A percentile compares a stretch with the other conserved stretches of the same genome.
These are phyloP conservation scores for Mariannaea sp. DNA, from an alignment of 2,329 filamentous ascomycete genomes.

Conservation along the genomic window DNA sequence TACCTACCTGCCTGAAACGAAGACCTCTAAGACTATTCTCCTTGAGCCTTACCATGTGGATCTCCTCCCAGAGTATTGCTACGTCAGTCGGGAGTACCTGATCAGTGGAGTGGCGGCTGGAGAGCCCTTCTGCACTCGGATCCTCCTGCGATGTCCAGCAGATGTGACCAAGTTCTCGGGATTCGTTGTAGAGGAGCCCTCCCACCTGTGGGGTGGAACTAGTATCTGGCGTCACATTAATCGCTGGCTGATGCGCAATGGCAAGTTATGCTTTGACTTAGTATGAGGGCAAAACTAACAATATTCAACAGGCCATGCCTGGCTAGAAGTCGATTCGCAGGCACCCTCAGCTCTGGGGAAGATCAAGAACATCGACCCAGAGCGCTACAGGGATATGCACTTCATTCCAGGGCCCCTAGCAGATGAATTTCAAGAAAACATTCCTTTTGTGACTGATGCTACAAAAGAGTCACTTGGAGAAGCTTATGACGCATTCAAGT, in stretches of 20 bases:
- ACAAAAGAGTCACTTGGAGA: slow-evolving; percentile 21
- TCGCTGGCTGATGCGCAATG: slow-evolving; percentile 29
- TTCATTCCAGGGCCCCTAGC: slow-evolving; percentile 21
- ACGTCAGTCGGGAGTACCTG: slow-evolving; percentile 24
- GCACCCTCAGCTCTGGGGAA: slow-evolving; percentile 24
- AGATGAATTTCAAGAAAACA: slow-evolving; percentile 18
- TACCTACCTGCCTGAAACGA: slow-evolving; percentile 14
- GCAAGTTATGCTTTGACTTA: not conserved
- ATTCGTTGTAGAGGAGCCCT: slow-evolving; percentile 24
- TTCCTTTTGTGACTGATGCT: slow-evolving; percentile 16
- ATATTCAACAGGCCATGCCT: slow-evolving; percentile 16
- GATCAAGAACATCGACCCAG: slow-evolving; percentile 21
- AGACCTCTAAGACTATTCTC: slow-evolving; percentile 12
- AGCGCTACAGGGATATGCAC: slow-evolving; percentile 22
- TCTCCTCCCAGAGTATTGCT: slow-evolving; percentile 24
- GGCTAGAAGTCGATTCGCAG: slow-evolving; percentile 28
- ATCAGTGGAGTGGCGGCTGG: slow-evolving; percentile 21
- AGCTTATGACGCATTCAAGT: slow-evolving; percentile 21
- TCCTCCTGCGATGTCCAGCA: slow-evolving; percentile 22
- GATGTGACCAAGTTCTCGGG: slow-evolving; percentile 15
- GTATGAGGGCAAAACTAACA: not conserved
- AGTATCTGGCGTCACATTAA: slow-evolving; percentile 28
- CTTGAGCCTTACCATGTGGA: slow-evolving; percentile 27
- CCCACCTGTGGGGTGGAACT: slow-evolving; percentile 27
- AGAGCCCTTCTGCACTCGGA: slow-evolving; percentile 24